A percentile compares a stretch with the other conserved stretches of the same genome.
Evolutionary conservation across 2,329 filamentous ascomycete genomes (phyloP).

Genomic region (Aspergillus texensis): DNA sequence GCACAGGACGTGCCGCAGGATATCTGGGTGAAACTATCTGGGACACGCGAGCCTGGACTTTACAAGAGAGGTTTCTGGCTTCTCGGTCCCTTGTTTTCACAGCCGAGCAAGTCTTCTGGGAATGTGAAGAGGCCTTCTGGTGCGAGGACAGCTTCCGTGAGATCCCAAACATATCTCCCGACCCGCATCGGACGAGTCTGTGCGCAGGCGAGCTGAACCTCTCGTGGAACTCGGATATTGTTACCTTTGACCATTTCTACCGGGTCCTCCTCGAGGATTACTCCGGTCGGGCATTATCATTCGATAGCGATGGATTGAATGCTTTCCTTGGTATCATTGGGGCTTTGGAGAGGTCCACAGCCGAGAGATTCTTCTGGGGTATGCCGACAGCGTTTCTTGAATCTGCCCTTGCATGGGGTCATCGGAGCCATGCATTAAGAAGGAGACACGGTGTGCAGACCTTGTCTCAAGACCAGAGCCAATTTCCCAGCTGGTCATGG

Average conservation of each 20-base stretch:
- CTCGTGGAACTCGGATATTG: neutral
- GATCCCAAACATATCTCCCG: neutral
- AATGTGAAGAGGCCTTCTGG: neutral
- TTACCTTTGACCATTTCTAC: neutral
- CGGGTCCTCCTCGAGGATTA: neutral
- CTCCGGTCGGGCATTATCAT: neutral
- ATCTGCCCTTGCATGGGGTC: neutral
- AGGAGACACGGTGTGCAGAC: neutral
- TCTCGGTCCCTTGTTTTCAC: neutral
- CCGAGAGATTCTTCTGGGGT: neutral
- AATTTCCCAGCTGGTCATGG: slow-evolving; percentile 2
- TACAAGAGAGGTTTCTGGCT: neutral
- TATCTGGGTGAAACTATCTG: neutral
- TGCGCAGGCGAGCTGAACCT: slow-evolving; percentile 1
- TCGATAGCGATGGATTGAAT: neutral
- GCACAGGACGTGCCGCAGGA: neutral
- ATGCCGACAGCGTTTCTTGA: slow-evolving; percentile 1
- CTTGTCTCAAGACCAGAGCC: neutral
- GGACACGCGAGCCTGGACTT: slow-evolving; percentile 1
- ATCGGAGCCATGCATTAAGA: neutral
- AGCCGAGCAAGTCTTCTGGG: neutral
- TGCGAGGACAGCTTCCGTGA: slow-evolving; percentile 1
- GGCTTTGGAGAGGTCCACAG: neutral
- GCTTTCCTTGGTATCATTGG: neutral
- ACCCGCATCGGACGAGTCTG: neutral